Base-by-base conservation (phyloP, 495 filamentous ascomycete genomes). In the Talaromyces nanjingensis region DNA sequence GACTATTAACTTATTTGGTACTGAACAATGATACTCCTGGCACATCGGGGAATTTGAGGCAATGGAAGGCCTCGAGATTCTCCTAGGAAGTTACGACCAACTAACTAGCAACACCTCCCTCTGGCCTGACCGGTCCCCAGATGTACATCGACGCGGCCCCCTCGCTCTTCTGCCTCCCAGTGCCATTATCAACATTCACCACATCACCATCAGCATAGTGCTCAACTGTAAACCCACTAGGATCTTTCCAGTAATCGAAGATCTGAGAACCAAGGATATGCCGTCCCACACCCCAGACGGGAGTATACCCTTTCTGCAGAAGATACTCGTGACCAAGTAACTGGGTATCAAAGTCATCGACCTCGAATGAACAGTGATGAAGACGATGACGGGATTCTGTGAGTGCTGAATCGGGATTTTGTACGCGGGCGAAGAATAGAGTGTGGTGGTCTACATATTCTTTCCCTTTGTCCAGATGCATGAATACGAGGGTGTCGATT, bases 271-370 rank as follows among this genome's bases (percentile, higher is more conserved):
- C 89, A 65, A 91, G 80, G 31, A 91, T 81, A 72, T 92, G 89
- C 31, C 89, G 72, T 12, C 89, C 89, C 4, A 92, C 83, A 0
- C 89, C 89, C 89, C 89, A 92, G 62, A 86, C 86, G 63, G 82
- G 83, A 64, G 81, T 77, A 69, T 89, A 89, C 1, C 83, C 83
- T 71, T 87, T 84, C 64, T 81, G 70, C 0, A 77, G 76, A 7
- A 92, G 78, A 84, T 85, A 90, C 57, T 89, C 80, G 71, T 92
- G 89, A 4, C 89, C 89, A 5, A 91, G 77, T 45, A 87, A 76
- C 76, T 91, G 89, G 0, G 86, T 84, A 65, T 92, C 89, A 67
- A 89, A 89, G 68, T 92, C 88, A 69, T 89, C 83, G 7, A 90
- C 88, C 71, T 92, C 89, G 64, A 87, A 92, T 4, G 82, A 86